Base-by-base conservation (phyloP, 352 stramenopile genomes). In the Phytopythium sindhum region DNA sequence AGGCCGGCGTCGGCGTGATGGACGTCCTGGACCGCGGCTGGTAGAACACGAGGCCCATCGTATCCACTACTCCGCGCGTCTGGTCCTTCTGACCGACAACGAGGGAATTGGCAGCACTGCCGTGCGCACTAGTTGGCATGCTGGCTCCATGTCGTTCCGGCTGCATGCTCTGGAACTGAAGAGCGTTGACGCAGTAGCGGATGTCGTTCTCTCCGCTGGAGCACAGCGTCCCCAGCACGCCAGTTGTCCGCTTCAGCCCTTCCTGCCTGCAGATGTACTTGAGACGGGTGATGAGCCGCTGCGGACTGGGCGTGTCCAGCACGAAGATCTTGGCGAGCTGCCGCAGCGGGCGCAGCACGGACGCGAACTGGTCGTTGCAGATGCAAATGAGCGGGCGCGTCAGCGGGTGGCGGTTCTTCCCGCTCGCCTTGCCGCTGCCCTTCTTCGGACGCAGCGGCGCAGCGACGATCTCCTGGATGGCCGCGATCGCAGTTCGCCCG, bases 351-450 rank as follows among this genome's bases (percentile, higher is more conserved):
- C 96, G 84, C 41, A 99, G 73, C 33, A 96, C 90, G 1, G 97
- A 96, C 15, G 95, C 95, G 73, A 98, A 99, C 67, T 98, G 90
- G 70, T 99, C 94, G 73, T 99, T 99, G 77, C 97, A 99, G 74
- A 99, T 99, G 68, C 98, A 98, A 64, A 99, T 99, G 21, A 99
- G 79, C 10, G 97, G 97, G 1, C 97, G 86, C 55, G 75, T 97
- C 42, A 98, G 70, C 8, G 93, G 82, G 42, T 98, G 88, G 26
- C 75, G 69, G 52, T 75, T 80, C 44, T 68, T 77, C 19, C 51
- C 54, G 15, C 52, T 31, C 26, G 63, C 60, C 33, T 73, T 70
- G 23, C 60, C 64, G 56, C 84, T 81, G 41, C 44, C 55, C 64
- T 81, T 88, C 50, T 86, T 82, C 45, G 37, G 63, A 51, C 69